phyloP scores from a whole-genome alignment of 2,329 filamentous ascomycete genomes.

The Diaporthe aspalathi region DNA sequence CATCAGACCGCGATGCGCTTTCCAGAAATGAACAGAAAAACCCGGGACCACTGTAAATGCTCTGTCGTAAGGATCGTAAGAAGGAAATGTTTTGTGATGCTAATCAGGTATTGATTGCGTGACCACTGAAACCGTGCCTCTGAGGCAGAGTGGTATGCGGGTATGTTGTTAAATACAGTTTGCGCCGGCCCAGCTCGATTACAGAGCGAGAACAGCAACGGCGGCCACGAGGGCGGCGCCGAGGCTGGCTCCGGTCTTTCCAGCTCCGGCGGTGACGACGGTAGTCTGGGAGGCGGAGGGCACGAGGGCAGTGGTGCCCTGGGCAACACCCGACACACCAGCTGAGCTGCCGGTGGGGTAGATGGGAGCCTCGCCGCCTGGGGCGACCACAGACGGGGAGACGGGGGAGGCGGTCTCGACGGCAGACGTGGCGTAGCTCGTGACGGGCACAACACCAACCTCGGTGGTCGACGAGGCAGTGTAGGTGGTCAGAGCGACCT shows the following conservation, averaged over 20 bases:
- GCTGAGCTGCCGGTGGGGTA: slow-evolving; percentile 42
- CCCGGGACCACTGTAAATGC: slow-evolving; percentile 45
- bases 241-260: slow-evolving; percentile 55
- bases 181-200: slow-evolving; percentile 47
- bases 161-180: slow-evolving; percentile 21
- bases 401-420: slow-evolving; percentile 42
- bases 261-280: slow-evolving; percentile 48
- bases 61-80: slow-evolving; percentile 69
- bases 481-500: slow-evolving; percentile 61
- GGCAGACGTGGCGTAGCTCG: slow-evolving; percentile 47
- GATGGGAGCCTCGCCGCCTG: slow-evolving; percentile 42
- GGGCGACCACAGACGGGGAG: slow-evolving; percentile 42
- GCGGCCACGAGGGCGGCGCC: slow-evolving; percentile 58
- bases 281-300: slow-evolving; percentile 47
- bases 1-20: slow-evolving; percentile 28
- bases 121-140: slow-evolving; percentile 28
- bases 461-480: slow-evolving; percentile 44
- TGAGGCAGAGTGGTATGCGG: slow-evolving; percentile 19
- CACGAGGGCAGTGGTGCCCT: slow-evolving; percentile 51
- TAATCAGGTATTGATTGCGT: slow-evolving; percentile 26
- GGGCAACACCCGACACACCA: slow-evolving; percentile 43
- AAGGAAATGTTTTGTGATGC: slow-evolving; percentile 54
- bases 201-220: slow-evolving; percentile 57
- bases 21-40: slow-evolving; percentile 41
- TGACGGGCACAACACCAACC: slow-evolving; percentile 56